Evolutionary conservation across 495 filamentous ascomycete genomes (phyloP), one percentile per base, ranked within the genome.

Genomic region (Neurospora sublineolata): DNA sequence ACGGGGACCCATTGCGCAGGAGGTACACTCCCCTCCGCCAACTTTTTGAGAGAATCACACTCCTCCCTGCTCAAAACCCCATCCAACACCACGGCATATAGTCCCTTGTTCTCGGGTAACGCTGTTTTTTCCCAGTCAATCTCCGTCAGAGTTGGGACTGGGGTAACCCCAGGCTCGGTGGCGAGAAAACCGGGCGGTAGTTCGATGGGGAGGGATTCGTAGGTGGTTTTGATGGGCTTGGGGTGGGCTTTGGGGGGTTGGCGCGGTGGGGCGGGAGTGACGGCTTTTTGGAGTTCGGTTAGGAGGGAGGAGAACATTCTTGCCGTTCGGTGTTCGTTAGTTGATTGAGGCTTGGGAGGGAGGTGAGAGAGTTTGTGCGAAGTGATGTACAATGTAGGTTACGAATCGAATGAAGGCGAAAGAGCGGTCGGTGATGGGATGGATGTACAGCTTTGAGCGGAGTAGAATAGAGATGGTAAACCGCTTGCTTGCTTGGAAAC

Each of bases 31-130:
- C 82, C 73, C 77, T 92, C 89, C 41, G 90, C 89, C 20, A 89
- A 77, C 11, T 74, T 70, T 38, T 90, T 75, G 2, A 93, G 81
- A 14, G 83, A 78, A 0, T 82, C 78, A 82, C 90, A 92, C 82
- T 92, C 91, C 7, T 77, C 74, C 41, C 84, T 83, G 36, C 84
- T 88, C 64, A 93, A 73, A 46, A 89, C 84, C 73, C 91, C 82
- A 82, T 93, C 89, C 11, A 92, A 84, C 0, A 92, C 80, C 38
- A 83, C 85, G 18, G 91, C 91, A 72, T 89, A 88, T 40, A 80
- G 74, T 46, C 81, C 78, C 64, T 83, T 81, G 80, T 86, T 89
- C 73, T 88, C 85, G 3, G 85, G 85, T 10, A 93, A 75, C 1
- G 70, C 69, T 39, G 85, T 83, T 18, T 79, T 75, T n/a, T 76